Percentiles rank a stretch among this genome's conserved stretches.
Conservation (phyloP, 2,329 filamentous ascomycete genomes). For the Pseudocercospora musae region DNA sequence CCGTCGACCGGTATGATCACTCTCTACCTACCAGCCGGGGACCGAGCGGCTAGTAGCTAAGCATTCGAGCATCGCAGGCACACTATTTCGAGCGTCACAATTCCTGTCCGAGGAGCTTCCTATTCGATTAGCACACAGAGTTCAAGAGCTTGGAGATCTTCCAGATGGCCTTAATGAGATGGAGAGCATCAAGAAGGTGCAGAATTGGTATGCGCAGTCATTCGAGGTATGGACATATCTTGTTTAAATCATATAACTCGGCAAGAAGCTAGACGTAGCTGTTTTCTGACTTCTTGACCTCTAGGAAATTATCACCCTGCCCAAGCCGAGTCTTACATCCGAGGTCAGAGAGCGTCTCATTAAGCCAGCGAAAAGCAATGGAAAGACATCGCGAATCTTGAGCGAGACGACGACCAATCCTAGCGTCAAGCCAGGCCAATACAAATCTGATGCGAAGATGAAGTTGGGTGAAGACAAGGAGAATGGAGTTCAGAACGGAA, state of each 20-base stretch:
- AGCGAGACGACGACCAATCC: conserved; percentile 86
- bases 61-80: conserved; percentile 56
- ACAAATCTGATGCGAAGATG: conserved; percentile 58
- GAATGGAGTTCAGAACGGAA: conserved; percentile 46
- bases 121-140: conserved; percentile 91
- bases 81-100: conserved; percentile 93
- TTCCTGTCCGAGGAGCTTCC: conserved; percentile 98
- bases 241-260: background rate
- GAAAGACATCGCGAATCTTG: conserved; percentile 64
- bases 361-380: conserved; percentile 58
- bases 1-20: conserved; percentile 72
- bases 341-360: conserved; percentile 79
- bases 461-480: conserved; percentile 45
- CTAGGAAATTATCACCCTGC: conserved; percentile 87
- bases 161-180: conserved; percentile 97
- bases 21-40: background rate
- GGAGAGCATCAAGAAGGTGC: conserved; percentile 91
- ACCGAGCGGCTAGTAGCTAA: background rate
- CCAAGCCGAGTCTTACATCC: conserved; percentile 69
- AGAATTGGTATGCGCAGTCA: conserved; percentile 98
- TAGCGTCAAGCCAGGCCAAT: conserved; percentile 80
- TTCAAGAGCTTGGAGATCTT: conserved; percentile 86
- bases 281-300: conserved; percentile 7
- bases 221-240: conserved; percentile 71
- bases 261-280: background rate